phyloP scores from a whole-genome alignment of 2,329 filamentous ascomycete species.

The Cladosporium sp. region DNA sequence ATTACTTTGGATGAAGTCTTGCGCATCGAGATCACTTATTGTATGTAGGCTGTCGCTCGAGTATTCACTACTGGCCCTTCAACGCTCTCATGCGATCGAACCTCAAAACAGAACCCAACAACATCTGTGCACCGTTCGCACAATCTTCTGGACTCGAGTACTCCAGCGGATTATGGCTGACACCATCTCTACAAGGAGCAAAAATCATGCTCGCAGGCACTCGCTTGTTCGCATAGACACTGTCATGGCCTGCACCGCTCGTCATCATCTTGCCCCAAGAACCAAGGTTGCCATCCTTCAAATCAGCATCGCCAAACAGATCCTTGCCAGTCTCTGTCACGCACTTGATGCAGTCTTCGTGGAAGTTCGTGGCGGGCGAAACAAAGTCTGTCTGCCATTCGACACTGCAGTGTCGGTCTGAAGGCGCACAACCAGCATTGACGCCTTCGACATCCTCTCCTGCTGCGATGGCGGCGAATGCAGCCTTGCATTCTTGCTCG shows the following conservation, averaged over 20 bases:
- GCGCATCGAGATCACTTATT: not conserved
- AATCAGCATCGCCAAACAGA: conserved; percentile 51
- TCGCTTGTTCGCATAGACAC: conserved; percentile 47
- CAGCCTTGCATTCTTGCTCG: conserved; percentile 57
- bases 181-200: conserved; percentile 50
- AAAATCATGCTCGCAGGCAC: conserved; percentile 54
- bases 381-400: conserved; percentile 64
- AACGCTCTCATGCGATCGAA: conserved; percentile 50
- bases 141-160: conserved; percentile 51
- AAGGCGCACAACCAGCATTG: conserved; percentile 43
- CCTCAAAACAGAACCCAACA: conserved; percentile 53
- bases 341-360: conserved; percentile 66
- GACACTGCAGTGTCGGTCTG: conserved; percentile 48
- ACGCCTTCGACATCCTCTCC: conserved; percentile 56
- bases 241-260: conserved; percentile 66
- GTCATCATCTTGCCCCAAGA: conserved; percentile 54
- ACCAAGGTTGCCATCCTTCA: conserved; percentile 39
- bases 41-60: not conserved
- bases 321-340: conserved; percentile 62
- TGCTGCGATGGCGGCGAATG: conserved; percentile 62
- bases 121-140: conserved; percentile 50
- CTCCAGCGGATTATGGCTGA: conserved; percentile 52
- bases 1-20: not conserved
- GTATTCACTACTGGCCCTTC: not conserved
- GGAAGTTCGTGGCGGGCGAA: conserved; percentile 64